These are phyloP conservation scores for Candida easanensis DNA, from an alignment of 805 yeast genomes.

Conservation along the genomic window DNA sequence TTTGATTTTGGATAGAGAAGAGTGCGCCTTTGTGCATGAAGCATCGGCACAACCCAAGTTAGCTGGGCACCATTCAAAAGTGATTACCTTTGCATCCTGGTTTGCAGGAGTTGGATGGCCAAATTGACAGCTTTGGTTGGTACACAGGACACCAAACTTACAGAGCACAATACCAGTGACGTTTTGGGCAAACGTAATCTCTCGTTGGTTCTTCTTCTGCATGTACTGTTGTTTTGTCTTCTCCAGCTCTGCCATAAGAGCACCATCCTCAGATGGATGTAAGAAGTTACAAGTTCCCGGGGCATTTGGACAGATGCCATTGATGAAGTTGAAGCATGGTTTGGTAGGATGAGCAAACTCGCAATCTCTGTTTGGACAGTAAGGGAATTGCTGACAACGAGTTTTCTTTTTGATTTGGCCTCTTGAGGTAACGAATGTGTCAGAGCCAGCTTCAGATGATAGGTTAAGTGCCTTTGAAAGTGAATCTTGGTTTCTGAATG, in stretches of 20 bases:
- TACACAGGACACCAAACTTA: constrained; percentile 72
- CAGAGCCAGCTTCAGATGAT: constrained; percentile 30
- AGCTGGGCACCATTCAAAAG: constrained; percentile 72
- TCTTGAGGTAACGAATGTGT: constrained; percentile 25
- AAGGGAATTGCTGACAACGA: constrained; percentile 70
- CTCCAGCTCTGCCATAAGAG: constrained; percentile 63
- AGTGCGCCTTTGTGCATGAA: constrained; percentile 73
- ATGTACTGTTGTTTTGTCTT: constrained; percentile 52
- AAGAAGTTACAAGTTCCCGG: constrained; percentile 81
- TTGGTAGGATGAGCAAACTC: constrained; percentile 78
- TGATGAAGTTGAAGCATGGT: constrained; percentile 67
- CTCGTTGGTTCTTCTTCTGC: constrained; percentile 34
- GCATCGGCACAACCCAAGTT: constrained; percentile 63
- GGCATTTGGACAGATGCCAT: constrained; percentile 61
- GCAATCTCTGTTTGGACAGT: constrained; percentile 68
- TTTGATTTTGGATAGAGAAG: constrained; percentile 60
- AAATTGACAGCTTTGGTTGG: constrained; percentile 78
- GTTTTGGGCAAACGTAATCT: constrained; percentile 29
- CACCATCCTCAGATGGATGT: constrained; percentile 85
- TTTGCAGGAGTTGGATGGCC: constrained; percentile 92
- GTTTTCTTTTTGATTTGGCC: constrained; percentile 52
- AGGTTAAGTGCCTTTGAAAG: constrained; percentile 39
- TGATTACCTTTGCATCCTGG: constrained; percentile 64
- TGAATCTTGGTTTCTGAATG: constrained; percentile 29
- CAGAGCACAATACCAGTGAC: constrained; percentile 59